These are phyloP conservation scores for Hypomontagnella submonticulosa DNA, from an alignment of 495 filamentous ascomycete genomes.

Conservation along the genomic window DNA sequence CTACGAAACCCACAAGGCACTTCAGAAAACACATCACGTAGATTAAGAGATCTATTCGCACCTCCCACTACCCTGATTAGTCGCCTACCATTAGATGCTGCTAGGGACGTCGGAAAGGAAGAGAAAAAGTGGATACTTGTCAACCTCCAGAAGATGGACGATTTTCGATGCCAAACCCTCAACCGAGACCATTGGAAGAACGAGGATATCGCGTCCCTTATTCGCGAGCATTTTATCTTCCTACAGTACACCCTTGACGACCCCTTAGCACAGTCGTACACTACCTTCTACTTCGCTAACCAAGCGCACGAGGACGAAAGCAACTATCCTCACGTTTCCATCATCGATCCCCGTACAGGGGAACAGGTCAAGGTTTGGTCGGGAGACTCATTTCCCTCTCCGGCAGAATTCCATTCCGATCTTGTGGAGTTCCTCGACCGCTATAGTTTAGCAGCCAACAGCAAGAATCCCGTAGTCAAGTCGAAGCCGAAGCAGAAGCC, in stretches of 20 bases:
- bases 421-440: slow-evolving; percentile 95
- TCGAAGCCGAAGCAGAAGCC: slow-evolving; percentile 77
- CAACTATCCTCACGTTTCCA: slow-evolving; percentile 91
- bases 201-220: slow-evolving; percentile 74
- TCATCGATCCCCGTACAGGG: slow-evolving; percentile 94
- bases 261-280: slow-evolving; percentile 76
- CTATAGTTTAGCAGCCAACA: slow-evolving; percentile 86
- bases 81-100: slow-evolving; percentile 77
- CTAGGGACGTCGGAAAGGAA: slow-evolving; percentile 84
- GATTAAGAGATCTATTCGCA: slow-evolving; percentile 88
- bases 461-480: slow-evolving; percentile 90
- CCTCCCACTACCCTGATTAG: slow-evolving; percentile 91
- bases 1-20: slow-evolving; percentile 5
- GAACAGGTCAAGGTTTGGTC: slow-evolving; percentile 98
- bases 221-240: slow-evolving; percentile 94
- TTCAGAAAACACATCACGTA: slow-evolving; percentile 47
- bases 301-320: slow-evolving; percentile 75
- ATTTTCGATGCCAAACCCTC: slow-evolving; percentile 91
- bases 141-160: slow-evolving; percentile 90
- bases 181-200: slow-evolving; percentile 98
- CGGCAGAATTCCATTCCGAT: slow-evolving; percentile 87
- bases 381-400: slow-evolving; percentile 77
- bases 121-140: slow-evolving; percentile 92
- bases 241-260: slow-evolving; percentile 91
- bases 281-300: slow-evolving; percentile 87